These are phyloP conservation scores for Aspergillus puulaauensis DNA, from an alignment of 2,329 filamentous ascomycete genomes.

Conservation along the genomic window DNA sequence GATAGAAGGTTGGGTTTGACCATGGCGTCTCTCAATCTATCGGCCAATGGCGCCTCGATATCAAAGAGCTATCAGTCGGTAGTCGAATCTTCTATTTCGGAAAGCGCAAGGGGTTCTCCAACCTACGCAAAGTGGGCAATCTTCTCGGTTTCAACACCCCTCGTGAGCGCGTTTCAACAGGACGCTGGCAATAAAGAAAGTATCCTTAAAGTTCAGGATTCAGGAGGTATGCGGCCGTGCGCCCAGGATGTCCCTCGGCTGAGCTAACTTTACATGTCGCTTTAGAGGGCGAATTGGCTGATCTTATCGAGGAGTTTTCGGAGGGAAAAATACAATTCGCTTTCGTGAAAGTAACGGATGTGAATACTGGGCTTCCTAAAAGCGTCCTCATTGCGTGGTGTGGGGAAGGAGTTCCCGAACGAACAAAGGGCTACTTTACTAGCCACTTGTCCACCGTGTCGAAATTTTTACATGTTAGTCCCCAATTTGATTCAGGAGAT, in stretches of 20 bases:
- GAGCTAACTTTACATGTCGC: conserved; percentile 19
- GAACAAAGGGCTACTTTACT: conserved; percentile 97
- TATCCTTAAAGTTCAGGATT: conserved; percentile 88
- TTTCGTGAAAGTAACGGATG: conserved; percentile 93
- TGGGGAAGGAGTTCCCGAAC: conserved; percentile 94
- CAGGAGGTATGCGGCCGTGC: conserved; percentile 64
- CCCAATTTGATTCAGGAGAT: not conserved
- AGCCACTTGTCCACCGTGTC: conserved; percentile 87
- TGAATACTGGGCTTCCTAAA: conserved; percentile 86
- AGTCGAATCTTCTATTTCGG: conserved; percentile 59
- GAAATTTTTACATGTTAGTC: conserved; percentile 76
- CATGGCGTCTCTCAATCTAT: conserved; percentile 81
- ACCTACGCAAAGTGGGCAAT: conserved; percentile 92
- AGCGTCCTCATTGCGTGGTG: conserved; percentile 94
- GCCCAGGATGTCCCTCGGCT: too few species aligned
- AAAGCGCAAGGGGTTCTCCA: conserved; percentile 64
- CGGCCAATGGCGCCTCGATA: conserved; percentile 78
- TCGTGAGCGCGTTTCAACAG: conserved; percentile 86
- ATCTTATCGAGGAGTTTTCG: conserved; percentile 92
- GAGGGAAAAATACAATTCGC: conserved; percentile 97
- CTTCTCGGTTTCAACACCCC: conserved; percentile 87
- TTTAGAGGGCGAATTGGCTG: conserved; percentile 82
- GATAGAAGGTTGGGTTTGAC: not conserved
- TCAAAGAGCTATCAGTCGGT: conserved; percentile 71
- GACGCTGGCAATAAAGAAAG: conserved; percentile 85